Evolutionary conservation across 2,329 filamentous ascomycete species (phyloP), one percentile per base, ranked within the genome.

Genomic region (Juglanconis oblonga): DNA sequence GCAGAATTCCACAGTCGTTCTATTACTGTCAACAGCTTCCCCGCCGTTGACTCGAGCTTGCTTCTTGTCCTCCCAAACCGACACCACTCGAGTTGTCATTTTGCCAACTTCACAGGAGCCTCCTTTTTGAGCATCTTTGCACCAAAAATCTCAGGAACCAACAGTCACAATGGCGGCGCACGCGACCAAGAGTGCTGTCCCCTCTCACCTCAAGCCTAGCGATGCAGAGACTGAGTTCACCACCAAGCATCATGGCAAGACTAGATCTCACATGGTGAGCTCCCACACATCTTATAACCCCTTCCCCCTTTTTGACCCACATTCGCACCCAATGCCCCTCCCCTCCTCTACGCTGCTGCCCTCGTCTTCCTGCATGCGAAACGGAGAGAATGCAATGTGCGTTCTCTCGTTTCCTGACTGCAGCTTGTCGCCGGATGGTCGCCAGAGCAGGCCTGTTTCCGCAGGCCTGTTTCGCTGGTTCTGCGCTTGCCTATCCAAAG

Each of bases 241-340:
- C 68, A 81, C 82, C 68, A 87, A 87, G 73, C 90, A 91, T 73
- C 89, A 93, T 76, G 90, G 90, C 79, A 93, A 93, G 85, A 90
- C 89, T 68, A 88, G 90, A 76, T 92, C 89, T 63, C 90, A 93
- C 77, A 90, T 93, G 86, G 90, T 90, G 78, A 86, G 89, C 87
- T 24, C 14, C 13, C 3, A 29, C 9, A n/a, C n/a, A 10, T 17
- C 44, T 47, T 29, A 17, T 9, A 24, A 14, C 51, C 51, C 29
- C 8, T 32, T 53, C 6, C 24, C 36, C 11, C 36, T 32, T 32
- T 42, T 24, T 24, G 24, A 24, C 24, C 9, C 14, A 40, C 13
- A 40, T 13, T 9, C 13, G 7, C 17, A n/a, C 29, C 11, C 24
- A 32, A 35, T 29, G 24, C 10, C 14, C 38, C 50, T 9, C 24